Conservation (phyloP, 1,139 yeast genomes). For the Candida pseudoviswanathii region DNA sequence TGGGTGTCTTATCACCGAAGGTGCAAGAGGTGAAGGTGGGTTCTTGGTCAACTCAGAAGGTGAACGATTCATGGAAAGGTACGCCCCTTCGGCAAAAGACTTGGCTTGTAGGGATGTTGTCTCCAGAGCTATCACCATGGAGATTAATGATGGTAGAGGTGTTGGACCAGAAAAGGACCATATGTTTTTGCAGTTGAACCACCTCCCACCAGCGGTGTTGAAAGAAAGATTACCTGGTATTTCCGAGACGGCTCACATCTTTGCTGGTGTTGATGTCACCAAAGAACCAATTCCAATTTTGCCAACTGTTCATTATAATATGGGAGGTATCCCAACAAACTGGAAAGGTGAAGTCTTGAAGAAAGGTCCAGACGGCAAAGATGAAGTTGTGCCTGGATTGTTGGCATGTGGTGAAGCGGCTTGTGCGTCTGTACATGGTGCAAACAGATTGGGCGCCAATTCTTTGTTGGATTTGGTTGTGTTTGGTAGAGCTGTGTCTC, state of each 20-base stretch:
- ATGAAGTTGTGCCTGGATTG: constrained; percentile 88
- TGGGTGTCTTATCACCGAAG: constrained; percentile 97
- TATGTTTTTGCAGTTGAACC: constrained; percentile 90
- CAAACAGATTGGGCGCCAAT: constrained; percentile 98
- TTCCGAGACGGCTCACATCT: constrained; percentile 96
- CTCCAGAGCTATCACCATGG: constrained; percentile 96
- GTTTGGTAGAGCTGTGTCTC: constrained; percentile 97
- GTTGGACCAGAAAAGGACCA: constrained; percentile 96
- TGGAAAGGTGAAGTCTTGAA: constrained; percentile 95
- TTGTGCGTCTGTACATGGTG: constrained; percentile 98
- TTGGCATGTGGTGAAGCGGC: constrained; percentile 99
- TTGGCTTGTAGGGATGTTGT: constrained; percentile 98
- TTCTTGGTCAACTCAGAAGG: constrained; percentile 94
- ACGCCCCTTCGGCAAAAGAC: constrained; percentile 98
- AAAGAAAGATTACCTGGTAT: constrained; percentile 98
- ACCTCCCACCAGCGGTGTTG: constrained; percentile 86
- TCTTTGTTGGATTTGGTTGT: constrained; percentile 94
- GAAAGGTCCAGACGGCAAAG: constrained; percentile 83
- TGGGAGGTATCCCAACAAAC: constrained; percentile 99
- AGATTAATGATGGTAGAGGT: constrained; percentile 98
- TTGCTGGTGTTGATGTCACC: constrained; percentile 98
- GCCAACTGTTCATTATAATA: constrained; percentile 98
- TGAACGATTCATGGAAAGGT: constrained; percentile 99
- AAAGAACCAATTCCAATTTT: constrained; percentile 98
- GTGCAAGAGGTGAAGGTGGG: constrained; percentile 99